phyloP scores from a whole-genome alignment of 805 yeast species.

The Candida montana region DNA sequence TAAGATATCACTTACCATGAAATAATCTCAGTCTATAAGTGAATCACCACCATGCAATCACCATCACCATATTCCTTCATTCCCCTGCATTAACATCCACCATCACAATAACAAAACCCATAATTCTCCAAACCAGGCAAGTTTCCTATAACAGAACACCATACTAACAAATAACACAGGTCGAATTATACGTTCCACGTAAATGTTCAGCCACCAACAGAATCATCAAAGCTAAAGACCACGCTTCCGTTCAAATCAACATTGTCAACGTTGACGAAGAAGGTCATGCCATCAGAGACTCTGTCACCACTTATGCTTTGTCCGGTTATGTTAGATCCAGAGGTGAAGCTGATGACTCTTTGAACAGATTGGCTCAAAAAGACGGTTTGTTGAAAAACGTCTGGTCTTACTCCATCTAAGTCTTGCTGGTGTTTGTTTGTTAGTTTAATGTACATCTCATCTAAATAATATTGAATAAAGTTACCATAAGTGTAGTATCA shows the following conservation, averaged over 20 bases:
- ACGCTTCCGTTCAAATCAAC: slow-evolving; percentile 98
- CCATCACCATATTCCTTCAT: no score
- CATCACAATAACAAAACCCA: no score
- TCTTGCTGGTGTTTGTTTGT: slow-evolving; percentile 1
- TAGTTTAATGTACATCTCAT: slow-evolving; percentile 3
- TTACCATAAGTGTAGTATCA: no score
- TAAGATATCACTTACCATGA: no score
- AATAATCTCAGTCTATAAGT: no score
- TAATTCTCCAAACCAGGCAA: no score
- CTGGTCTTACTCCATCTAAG: slow-evolving; percentile 91
- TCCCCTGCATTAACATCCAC: no score
- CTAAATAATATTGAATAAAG: background rate
- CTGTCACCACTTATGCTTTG: slow-evolving; percentile 91
- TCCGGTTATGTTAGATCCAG: slow-evolving; percentile 96
- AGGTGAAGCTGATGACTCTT: slow-evolving; percentile 99
- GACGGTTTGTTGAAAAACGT: slow-evolving; percentile 97
- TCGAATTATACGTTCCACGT: slow-evolving; percentile 99
- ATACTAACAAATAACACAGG: slow-evolving; percentile 38
- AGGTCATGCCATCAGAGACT: slow-evolving; percentile 91
- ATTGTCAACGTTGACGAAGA: slow-evolving; percentile 96
- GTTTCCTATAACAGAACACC: no score
- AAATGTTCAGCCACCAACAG: slow-evolving; percentile 99
- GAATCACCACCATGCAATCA: no score
- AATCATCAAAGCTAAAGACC: slow-evolving; percentile 99
- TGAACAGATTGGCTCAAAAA: slow-evolving; percentile 98